Evolutionary conservation across 345 rosid species (phyloP).

Genomic region (Kernera saxatilis): DNA sequence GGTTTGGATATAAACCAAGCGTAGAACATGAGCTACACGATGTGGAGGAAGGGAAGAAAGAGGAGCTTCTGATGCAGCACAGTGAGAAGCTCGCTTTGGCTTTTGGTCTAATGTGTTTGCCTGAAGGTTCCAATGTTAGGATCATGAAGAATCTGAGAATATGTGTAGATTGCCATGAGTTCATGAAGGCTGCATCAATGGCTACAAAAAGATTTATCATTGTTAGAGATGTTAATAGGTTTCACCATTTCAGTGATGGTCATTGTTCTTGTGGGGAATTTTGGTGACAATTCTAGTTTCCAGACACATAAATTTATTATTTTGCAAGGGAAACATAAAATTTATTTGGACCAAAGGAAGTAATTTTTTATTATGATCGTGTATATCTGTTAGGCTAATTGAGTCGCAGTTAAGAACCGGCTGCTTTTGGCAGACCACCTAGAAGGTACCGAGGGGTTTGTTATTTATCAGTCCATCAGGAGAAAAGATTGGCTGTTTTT

Average conservation of each 20-base stretch:
- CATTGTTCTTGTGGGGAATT: slow-evolving; percentile 64
- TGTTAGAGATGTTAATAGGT: slow-evolving; percentile 62
- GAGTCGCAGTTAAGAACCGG: too few relatives aligned
- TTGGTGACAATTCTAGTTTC: slow-evolving; percentile 43
- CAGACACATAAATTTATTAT: neutral
- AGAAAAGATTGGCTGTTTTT: neutral
- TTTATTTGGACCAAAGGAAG: too few relatives aligned
- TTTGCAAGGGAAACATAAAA: too few relatives aligned
- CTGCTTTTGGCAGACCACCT: slow-evolving; percentile 31
- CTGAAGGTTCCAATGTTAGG: slow-evolving; percentile 40
- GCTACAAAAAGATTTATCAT: slow-evolving; percentile 45
- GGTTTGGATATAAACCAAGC: slow-evolving; percentile 44
- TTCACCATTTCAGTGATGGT: slow-evolving; percentile 66
- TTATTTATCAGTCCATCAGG: slow-evolving; percentile 3
- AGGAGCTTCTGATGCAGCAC: slow-evolving; percentile 54
- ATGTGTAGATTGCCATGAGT: slow-evolving; percentile 76
- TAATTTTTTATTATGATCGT: too few relatives aligned
- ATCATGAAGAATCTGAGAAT: slow-evolving; percentile 76
- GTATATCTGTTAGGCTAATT: too few relatives aligned
- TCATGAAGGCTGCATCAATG: slow-evolving; percentile 61
- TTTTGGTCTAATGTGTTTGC: slow-evolving; percentile 51
- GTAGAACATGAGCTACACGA: slow-evolving; percentile 52
- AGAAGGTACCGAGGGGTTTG: slow-evolving; percentile 25
- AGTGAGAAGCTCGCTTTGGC: slow-evolving; percentile 70
- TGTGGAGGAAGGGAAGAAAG: slow-evolving; percentile 50